Evolutionary conservation across 129 eudicot species (phyloP).

Genomic region (Mikania micrantha): DNA sequence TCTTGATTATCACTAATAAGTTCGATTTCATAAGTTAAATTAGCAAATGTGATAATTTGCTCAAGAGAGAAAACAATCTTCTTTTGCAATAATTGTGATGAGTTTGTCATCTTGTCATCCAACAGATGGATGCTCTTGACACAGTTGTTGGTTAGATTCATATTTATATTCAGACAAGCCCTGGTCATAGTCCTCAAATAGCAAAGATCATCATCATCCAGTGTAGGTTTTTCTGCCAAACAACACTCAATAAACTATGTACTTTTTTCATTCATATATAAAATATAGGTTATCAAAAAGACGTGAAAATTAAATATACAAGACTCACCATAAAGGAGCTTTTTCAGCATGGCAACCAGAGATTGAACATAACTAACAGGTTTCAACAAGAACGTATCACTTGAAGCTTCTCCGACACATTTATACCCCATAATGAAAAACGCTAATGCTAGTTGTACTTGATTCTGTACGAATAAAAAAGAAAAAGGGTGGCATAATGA

Average conservation of each 20-base stretch:
- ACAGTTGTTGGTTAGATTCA: slow-evolving; percentile 44
- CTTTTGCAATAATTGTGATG: slow-evolving; percentile 51
- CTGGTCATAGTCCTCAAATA: slow-evolving; percentile 41
- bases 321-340: slow-evolving; percentile 41
- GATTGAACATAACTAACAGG: slow-evolving; percentile 47
- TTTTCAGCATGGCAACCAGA: slow-evolving; percentile 36
- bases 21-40: slow-evolving; percentile 47
- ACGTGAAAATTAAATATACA: background rate
- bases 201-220: slow-evolving; percentile 39
- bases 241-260: slow-evolving; percentile 14
- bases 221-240: slow-evolving; percentile 51
- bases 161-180: slow-evolving; percentile 47
- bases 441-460: slow-evolving; percentile 52
- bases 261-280: background rate
- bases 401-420: slow-evolving; percentile 65
- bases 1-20: slow-evolving; percentile 36
- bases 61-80: slow-evolving; percentile 80
- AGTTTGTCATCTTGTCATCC: slow-evolving; percentile 50
- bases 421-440: slow-evolving; percentile 59
- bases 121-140: slow-evolving; percentile 50
- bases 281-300: background rate
- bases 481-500: background rate
- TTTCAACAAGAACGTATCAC: slow-evolving; percentile 45
- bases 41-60: slow-evolving; percentile 49
- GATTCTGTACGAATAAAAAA: slow-evolving; percentile 49